Base-by-base conservation (phyloP, 129 eudicot species). In the Lactuca sativa region DNA sequence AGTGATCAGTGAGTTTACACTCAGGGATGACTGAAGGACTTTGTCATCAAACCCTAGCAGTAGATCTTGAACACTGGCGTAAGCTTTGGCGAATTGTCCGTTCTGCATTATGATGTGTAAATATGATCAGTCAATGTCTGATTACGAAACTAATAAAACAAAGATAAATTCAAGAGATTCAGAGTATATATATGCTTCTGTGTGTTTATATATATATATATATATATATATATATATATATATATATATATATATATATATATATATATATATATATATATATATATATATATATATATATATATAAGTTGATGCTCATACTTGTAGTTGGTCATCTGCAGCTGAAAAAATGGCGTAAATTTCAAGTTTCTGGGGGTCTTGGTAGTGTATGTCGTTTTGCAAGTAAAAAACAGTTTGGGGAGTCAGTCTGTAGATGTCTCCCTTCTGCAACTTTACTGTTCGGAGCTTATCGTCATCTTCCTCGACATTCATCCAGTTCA, bases 1-100 rank as follows among this genome's bases (percentile, higher is more conserved):
- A 2, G 30, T 25, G 61, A 54, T 21, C 25, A 2, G 30, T 25
- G 61, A 38, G 21, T 3, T 33, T 64, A 85, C 97, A 84, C 80
- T 59, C 62, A 92, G 79, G 37, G 96, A 79, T 43, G 86, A 88
- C 57, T 84, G 95, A 48, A 92, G 84, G 56, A 82, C 76, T 37
- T 38, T 72, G 67, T 77, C 74, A 78, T 86, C 95, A 53, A 92
- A 89, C 59, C 98, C 98, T 8, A 85, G 82, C 17, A 92, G 67
- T 56, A 89, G 66, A 56, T 89, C 96, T 10, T 80, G 78, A 55
- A 92, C 63, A 62, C 86, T 74, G 0, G 89, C 85, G 71, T 86
- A 88, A 2, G 82, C 74, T 30, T 67, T 81, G 1, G 33, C 48
- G 31, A 57, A 52, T 71, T 78, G 88, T 58, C 62, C 82, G 75